A percentile compares a stretch with the other conserved stretches of the same genome.
phyloP scores from a whole-genome alignment of 2,329 filamentous ascomycete genomes.

The Neocucurbitaria cava region DNA sequence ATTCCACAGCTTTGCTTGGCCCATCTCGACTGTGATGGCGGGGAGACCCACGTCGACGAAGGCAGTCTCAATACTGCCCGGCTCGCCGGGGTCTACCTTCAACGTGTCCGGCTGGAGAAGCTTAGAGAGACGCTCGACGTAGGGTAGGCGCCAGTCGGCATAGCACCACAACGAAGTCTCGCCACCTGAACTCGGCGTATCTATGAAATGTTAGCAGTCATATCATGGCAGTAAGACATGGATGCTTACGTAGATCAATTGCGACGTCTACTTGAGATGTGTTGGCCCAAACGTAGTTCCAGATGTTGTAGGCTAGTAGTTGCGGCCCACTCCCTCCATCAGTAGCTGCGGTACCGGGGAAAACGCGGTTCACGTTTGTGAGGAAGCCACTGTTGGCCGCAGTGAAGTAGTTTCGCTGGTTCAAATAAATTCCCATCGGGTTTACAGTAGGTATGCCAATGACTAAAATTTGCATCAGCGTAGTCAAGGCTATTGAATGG shows the following conservation, averaged over 20 bases:
- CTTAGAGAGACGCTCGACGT: constrained; percentile 50
- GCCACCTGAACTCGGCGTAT: constrained; percentile 48
- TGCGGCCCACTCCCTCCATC: constrained; percentile 36
- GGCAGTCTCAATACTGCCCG: constrained; percentile 50
- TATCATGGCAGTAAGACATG: not conserved
- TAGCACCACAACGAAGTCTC: constrained; percentile 50
- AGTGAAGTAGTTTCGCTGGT: constrained; percentile 50
- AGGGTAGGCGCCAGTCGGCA: constrained; percentile 46
- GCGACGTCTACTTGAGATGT: constrained; percentile 49
- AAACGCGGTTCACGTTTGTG: constrained; percentile 48
- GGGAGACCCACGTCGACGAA: constrained; percentile 46
- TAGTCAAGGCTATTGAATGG: not conserved
- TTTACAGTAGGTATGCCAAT: constrained; percentile 51
- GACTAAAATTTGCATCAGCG: constrained; percentile 29
- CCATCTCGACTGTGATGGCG: constrained; percentile 50
- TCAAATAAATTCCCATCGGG: constrained; percentile 49
- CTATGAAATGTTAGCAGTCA: constrained; percentile 7
- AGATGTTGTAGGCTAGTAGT: constrained; percentile 45
- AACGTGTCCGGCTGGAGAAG: constrained; percentile 49
- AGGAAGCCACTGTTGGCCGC: constrained; percentile 34
- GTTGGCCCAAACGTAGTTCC: constrained; percentile 50
- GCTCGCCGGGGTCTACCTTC: constrained; percentile 50
- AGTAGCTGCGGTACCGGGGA: constrained; percentile 34
- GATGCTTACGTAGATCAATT: constrained; percentile 41
- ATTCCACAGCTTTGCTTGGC: constrained; percentile 49